Conservation (phyloP, 169 alveolate species). For the Neospora caninum region DNA sequence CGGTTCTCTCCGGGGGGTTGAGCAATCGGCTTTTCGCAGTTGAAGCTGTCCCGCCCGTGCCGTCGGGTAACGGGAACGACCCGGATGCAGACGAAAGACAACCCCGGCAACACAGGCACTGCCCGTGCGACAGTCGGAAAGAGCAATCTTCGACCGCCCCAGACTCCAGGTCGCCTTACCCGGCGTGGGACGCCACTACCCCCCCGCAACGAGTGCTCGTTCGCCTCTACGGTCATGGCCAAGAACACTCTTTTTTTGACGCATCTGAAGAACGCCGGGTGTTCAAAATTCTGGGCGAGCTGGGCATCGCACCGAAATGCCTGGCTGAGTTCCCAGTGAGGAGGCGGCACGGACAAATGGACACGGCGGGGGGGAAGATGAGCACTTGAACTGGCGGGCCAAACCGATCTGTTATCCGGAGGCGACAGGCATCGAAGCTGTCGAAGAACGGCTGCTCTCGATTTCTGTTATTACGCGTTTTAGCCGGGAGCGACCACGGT, state of each 20-base stretch:
- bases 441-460: too few species aligned
- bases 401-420: too few species aligned
- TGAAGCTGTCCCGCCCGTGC: not conserved
- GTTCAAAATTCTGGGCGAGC: conserved; percentile 6
- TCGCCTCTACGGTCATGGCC: not conserved
- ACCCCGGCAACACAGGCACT: too few species aligned
- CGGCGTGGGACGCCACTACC: not conserved
- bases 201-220: not conserved
- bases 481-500: too few species aligned
- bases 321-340: conserved; percentile 41
- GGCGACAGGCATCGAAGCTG: too few species aligned
- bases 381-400: too few species aligned
- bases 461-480: too few species aligned
- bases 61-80: not conserved
- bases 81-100: too few species aligned
- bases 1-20: not conserved
- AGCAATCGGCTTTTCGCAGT: not conserved
- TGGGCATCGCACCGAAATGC: conserved; percentile 53
- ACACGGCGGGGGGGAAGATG: too few species aligned
- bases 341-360: not conserved
- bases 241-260: conserved; percentile 5
- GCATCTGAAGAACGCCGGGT: conserved; percentile 25
- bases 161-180: too few species aligned
- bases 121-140: too few species aligned
- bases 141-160: too few species aligned